Evolutionary conservation across 2,329 filamentous ascomycete species (phyloP).

Genomic region (Cercospora beticola): DNA sequence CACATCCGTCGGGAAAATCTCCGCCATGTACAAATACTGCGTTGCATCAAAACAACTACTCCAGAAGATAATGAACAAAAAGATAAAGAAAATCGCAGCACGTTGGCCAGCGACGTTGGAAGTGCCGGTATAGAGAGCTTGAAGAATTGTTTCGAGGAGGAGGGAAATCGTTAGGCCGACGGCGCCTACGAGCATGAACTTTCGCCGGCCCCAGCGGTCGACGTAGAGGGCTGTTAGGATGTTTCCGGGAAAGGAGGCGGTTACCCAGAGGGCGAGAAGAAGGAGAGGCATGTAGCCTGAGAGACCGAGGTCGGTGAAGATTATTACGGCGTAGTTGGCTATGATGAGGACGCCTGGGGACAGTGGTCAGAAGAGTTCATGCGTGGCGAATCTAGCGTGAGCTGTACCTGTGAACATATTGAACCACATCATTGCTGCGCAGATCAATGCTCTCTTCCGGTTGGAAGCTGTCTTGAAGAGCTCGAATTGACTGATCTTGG

Average conservation of each 20-base stretch:
- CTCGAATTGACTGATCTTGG: conserved; percentile 38
- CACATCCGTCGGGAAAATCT: conserved; percentile 48
- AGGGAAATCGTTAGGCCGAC: conserved; percentile 46
- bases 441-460: conserved; percentile 43
- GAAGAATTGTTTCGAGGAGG: conserved; percentile 45
- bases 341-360: conserved; percentile 26
- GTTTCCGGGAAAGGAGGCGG: conserved; percentile 41
- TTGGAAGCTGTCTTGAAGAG: conserved; percentile 46
- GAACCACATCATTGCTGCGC: conserved; percentile 42
- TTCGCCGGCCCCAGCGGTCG: conserved; percentile 46
- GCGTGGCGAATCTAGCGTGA: too few species aligned
- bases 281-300: conserved; percentile 44
- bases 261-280: conserved; percentile 47
- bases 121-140: conserved; percentile 38
- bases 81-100: conserved; percentile 48
- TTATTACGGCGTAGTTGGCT: conserved; percentile 44
- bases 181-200: conserved; percentile 46
- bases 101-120: conserved; percentile 40
- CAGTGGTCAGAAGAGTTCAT: too few species aligned
- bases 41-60: conserved; percentile 45
- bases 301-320: conserved; percentile 42
- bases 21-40: conserved; percentile 45
- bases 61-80: conserved; percentile 46
- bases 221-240: conserved; percentile 45
- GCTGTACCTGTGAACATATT: conserved; percentile 28